Conservation (phyloP, 805 yeast genomes). For the Metschnikowia cerradonensis region DNA sequence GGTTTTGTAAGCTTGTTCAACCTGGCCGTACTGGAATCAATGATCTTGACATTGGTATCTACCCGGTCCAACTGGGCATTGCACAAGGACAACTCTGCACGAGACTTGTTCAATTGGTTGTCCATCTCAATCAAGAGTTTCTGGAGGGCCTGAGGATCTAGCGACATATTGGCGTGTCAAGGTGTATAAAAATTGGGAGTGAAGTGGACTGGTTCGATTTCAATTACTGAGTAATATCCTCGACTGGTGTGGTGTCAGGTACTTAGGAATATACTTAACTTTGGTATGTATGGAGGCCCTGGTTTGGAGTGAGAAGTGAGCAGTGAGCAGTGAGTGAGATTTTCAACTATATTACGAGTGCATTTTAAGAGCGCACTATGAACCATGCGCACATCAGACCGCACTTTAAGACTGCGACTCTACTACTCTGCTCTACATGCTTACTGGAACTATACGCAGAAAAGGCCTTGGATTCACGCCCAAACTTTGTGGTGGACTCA, state of each 20-base stretch:
- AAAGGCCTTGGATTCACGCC: background rate
- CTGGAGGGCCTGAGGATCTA: constrained; percentile 45
- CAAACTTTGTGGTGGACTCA: background rate
- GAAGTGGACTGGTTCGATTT: no score
- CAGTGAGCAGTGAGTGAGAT: no score
- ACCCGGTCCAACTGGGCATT: constrained; percentile 47
- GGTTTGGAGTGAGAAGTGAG: no score
- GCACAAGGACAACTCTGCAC: constrained; percentile 56
- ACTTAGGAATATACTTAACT: no score
- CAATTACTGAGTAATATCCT: no score
- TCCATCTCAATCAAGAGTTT: constrained; percentile 65
- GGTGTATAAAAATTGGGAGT: no score
- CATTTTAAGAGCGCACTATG: no score
- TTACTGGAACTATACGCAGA: background rate
- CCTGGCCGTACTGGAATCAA: constrained; percentile 55
- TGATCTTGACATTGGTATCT: constrained; percentile 47
- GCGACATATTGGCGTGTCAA: constrained; percentile 28
- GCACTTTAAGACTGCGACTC: no score
- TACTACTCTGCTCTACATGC: background rate
- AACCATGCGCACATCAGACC: no score
- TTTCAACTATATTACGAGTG: no score
- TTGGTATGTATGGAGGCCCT: no score
- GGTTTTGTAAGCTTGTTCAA: constrained; percentile 38
- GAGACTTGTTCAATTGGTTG: constrained; percentile 54
- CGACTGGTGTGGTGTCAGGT: no score